A percentile compares a stretch with the other conserved stretches of the same genome.
phyloP scores from a whole-genome alignment of 768 basidiomycete species.

The Tylopilus subfusipes region DNA sequence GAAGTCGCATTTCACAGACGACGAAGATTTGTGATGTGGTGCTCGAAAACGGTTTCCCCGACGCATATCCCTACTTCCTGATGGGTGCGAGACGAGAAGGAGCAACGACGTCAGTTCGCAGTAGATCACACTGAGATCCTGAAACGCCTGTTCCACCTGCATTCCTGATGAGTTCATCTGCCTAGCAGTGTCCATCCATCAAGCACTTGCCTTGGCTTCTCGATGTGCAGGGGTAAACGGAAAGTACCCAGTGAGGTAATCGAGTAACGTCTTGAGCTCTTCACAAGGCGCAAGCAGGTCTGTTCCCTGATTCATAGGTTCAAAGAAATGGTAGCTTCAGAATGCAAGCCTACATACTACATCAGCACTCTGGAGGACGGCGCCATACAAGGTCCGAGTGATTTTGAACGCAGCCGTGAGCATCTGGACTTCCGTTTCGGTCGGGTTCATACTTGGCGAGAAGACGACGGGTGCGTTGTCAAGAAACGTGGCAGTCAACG shows the following conservation, averaged over 20 bases:
- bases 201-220: constrained; percentile 51
- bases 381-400: constrained; percentile 55
- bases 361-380: constrained; percentile 47
- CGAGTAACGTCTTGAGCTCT: constrained; percentile 57
- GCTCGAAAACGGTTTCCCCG: constrained; percentile 9
- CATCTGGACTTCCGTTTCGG: constrained; percentile 59
- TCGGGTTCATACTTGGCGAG: constrained; percentile 55
- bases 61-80: constrained; percentile 3
- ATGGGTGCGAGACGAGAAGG: constrained; percentile 36
- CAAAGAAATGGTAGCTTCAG: constrained; percentile 1
- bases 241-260: constrained; percentile 80
- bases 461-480: constrained; percentile 85
- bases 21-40: constrained; percentile 14
- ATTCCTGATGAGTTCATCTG: constrained; percentile 6
- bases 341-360: constrained; percentile 21
- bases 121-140: constrained; percentile 72
- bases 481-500: constrained; percentile 78
- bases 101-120: constrained; percentile 73
- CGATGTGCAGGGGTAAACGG: constrained; percentile 60
- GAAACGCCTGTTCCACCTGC: constrained; percentile 62
- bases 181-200: background rate
- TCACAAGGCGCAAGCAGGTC: constrained; percentile 33
- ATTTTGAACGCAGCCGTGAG: constrained; percentile 58
- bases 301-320: constrained; percentile 20
- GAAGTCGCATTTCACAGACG: constrained; percentile 14